phyloP scores from a whole-genome alignment of 2,329 filamentous ascomycete genomes.

The Trichoderma koningiopsis region DNA sequence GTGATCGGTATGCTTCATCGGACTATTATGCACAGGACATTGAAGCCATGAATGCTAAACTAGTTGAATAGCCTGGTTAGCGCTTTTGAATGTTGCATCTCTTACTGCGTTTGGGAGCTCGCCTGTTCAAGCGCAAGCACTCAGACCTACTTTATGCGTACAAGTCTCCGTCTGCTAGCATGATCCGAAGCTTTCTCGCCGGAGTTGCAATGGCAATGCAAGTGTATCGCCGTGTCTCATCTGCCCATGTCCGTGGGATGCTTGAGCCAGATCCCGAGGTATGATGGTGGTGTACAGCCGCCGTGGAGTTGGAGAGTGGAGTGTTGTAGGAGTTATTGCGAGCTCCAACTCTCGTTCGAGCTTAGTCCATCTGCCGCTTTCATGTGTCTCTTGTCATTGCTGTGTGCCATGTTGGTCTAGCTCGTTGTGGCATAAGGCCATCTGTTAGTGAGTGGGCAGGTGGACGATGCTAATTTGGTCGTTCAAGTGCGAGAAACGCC shows the following conservation, averaged over 20 bases:
- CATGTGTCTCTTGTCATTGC: neutral
- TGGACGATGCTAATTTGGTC: neutral
- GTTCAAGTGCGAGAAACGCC: neutral
- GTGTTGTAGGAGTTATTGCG: neutral
- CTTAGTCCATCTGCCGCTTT: conserved; percentile 5
- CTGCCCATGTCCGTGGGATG: neutral
- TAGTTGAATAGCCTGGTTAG: neutral
- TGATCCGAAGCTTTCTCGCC: neutral
- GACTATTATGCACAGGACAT: neutral
- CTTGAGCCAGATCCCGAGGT: conserved; percentile 12
- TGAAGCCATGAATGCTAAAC: neutral
- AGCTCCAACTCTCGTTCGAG: neutral
- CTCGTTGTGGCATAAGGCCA: neutral
- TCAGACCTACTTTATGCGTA: conserved; percentile 9
- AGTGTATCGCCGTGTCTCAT: neutral
- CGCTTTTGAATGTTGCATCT: neutral
- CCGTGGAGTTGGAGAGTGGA: conserved; percentile 11
- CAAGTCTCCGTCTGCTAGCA: conserved; percentile 7
- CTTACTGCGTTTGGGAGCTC: neutral
- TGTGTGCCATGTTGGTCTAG: neutral
- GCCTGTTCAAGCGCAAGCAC: neutral
- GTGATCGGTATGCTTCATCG: neutral
- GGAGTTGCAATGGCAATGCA: neutral
- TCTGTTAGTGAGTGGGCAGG: neutral
- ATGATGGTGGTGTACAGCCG: conserved; percentile 14